Evolutionary conservation across 2,329 filamentous ascomycete species (phyloP), one percentile per base, ranked within the genome.

Genomic region (Calonectria pseudoreteaudii): DNA sequence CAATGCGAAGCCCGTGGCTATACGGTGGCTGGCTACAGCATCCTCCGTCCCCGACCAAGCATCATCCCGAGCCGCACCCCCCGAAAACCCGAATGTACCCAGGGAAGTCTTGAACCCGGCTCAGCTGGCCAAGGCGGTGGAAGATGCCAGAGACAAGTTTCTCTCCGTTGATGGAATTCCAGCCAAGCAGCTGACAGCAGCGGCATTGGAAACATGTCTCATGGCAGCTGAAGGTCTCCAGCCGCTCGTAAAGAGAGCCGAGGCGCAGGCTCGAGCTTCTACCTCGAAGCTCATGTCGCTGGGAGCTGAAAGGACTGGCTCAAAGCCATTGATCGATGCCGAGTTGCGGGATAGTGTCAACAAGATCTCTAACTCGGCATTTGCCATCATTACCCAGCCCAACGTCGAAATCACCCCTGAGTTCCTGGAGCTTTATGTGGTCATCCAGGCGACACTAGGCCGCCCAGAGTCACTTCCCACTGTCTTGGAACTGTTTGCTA

Each of bases 401-500:
- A 92, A 93, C 74, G 92, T 98, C 62, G 94, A 95, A 85, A 94
- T 98, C 81, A 94, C 94, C 6, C 91, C 93, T 11, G 87, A 90
- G 36, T 87, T 96, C 41, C 90, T 98, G 49, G 87, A 90, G 71
- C 84, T 90, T 78, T 98, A 98, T 84, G 92, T 98, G 75, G 88
- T 91, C 47, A 91, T 95, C 56, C 95, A 98, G 83, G 89, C 92
- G 34, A 89, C 92, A 14, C 90, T 98, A 53, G 90, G 92, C 74
- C 92, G 90, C 71, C 93, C 95, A 3, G 91, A 94, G 76, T 92
- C 94, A 56, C 91, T 98, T 75, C 95, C 96, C 9, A 90, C 93
- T 73, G 91, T 95, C 52, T 93, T 99, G 81, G 87, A 92, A 70
- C 89, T 98, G 68, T 98, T 96, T 83, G 94, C 95, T 64, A 91